Percentiles rank a stretch among this genome's conserved stretches.
phyloP scores from a whole-genome alignment of 768 basidiomycete species.

The Antrodiella citrinella region DNA sequence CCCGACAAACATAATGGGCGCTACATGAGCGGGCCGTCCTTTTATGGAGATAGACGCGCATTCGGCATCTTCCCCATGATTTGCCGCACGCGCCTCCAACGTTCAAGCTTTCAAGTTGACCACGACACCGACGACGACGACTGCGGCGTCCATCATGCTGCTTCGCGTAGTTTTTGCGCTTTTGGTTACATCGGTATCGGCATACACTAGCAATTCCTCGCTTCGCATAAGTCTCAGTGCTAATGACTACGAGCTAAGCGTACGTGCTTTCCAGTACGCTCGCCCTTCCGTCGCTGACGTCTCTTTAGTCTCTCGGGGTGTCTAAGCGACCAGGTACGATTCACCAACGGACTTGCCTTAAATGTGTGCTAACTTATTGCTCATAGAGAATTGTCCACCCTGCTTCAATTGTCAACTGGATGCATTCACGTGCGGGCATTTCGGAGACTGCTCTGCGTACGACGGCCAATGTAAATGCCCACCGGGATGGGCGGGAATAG shows the following conservation, averaged over 20 bases:
- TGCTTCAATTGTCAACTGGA: conserved; percentile 97
- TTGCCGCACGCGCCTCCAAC: too few species aligned
- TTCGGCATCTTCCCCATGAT: too few species aligned
- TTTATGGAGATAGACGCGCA: too few species aligned
- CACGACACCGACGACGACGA: background rate
- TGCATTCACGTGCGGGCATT: conserved; percentile 88
- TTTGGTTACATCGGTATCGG: background rate
- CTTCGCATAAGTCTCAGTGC: background rate
- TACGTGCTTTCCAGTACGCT: too few species aligned
- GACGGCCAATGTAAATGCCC: conserved; percentile 97
- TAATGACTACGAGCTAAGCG: background rate
- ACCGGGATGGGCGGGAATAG: conserved; percentile 95
- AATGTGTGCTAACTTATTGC: too few species aligned
- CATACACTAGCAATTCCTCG: background rate
- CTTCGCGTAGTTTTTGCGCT: background rate
- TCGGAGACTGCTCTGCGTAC: conserved; percentile 81
- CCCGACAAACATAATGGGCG: too few species aligned
- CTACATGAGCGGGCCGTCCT: too few species aligned
- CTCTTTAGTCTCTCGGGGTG: too few species aligned
- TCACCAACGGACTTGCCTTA: too few species aligned
- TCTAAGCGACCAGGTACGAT: background rate
- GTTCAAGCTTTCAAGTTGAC: too few species aligned
- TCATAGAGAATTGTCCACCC: conserved; percentile 53
- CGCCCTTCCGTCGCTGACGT: too few species aligned
- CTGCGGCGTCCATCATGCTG: background rate